Conservation (phyloP, 176 grass and related monocot species). For the Pontederia paniculata region DNA sequence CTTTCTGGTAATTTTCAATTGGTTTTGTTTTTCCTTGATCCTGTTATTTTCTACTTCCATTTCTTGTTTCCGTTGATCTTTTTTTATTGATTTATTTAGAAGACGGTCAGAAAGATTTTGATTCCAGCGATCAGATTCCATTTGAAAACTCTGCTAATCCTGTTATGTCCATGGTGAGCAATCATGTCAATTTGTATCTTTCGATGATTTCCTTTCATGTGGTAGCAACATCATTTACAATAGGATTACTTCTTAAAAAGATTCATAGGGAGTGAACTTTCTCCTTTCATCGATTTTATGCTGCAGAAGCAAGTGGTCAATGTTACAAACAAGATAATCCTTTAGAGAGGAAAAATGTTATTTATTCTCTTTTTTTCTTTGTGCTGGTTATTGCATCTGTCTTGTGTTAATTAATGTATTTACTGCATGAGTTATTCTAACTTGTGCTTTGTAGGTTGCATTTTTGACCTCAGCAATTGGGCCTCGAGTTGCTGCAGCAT, state of each 20-base stretch:
- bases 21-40: constrained; percentile 5
- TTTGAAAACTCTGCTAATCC: constrained; percentile 91
- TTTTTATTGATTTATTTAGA: constrained; percentile 23
- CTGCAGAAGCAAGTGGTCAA: too few species aligned
- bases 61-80: constrained; percentile 3
- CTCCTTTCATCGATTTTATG: background rate
- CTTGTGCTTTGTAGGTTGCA: constrained; percentile 42
- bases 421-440: background rate
- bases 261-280: background rate
- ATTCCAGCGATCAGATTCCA: constrained; percentile 46
- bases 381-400: too few species aligned
- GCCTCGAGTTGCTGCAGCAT: constrained; percentile 93
- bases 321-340: too few species aligned
- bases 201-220: constrained; percentile 1
- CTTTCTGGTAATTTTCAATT: constrained; percentile 34
- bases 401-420: too few species aligned
- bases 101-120: constrained; percentile 26
- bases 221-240: background rate
- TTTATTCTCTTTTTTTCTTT: too few species aligned
- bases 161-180: constrained; percentile 87
- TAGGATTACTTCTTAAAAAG: constrained; percentile 2
- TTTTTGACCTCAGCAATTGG: constrained; percentile 86
- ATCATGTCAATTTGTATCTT: constrained; percentile 1
- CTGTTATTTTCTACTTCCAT: constrained; percentile 9
- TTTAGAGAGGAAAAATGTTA: too few species aligned